Conservation (phyloP, 805 yeast species). For the Scheffersomyces coipomensis region DNA sequence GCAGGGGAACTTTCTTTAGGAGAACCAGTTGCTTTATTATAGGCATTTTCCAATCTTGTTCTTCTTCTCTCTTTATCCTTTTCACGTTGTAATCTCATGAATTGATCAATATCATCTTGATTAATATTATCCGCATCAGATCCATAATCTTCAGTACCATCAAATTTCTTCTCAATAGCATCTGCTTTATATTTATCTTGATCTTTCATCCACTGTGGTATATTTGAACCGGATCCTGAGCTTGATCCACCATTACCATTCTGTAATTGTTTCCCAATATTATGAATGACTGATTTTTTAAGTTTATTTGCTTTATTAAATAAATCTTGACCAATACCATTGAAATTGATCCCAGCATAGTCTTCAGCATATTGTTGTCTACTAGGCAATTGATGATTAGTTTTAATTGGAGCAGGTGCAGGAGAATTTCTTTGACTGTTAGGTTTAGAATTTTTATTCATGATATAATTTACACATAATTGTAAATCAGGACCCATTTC, state of each 20-base stretch:
- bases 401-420: slow-evolving; percentile 31
- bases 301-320: slow-evolving; percentile 59
- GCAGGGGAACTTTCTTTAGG: background rate
- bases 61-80: slow-evolving; percentile 35
- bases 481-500: slow-evolving; percentile 60
- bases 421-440: background rate
- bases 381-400: slow-evolving; percentile 23
- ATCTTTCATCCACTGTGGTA: slow-evolving; percentile 78
- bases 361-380: background rate
- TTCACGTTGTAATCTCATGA: slow-evolving; percentile 34
- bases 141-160: slow-evolving; percentile 42
- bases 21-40: slow-evolving; percentile 2
- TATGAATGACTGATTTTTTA: slow-evolving; percentile 57
- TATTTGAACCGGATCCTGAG: slow-evolving; percentile 14
- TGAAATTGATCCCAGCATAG: slow-evolving; percentile 29
- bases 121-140: slow-evolving; percentile 48
- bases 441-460: slow-evolving; percentile 33
- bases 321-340: slow-evolving; percentile 55
- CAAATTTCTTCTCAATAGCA: slow-evolving; percentile 30
- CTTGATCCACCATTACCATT: slow-evolving; percentile 15
- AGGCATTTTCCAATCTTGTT: slow-evolving; percentile 18
- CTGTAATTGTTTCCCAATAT: slow-evolving; percentile 49
- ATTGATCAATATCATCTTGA: slow-evolving; percentile 36
- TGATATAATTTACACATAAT: slow-evolving; percentile 63
- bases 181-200: slow-evolving; percentile 47